Percentiles rank a stretch among this genome's conserved stretches.
Evolutionary conservation across 179 eudicot genomes (phyloP).

Genomic region (Silene noctiflora): DNA sequence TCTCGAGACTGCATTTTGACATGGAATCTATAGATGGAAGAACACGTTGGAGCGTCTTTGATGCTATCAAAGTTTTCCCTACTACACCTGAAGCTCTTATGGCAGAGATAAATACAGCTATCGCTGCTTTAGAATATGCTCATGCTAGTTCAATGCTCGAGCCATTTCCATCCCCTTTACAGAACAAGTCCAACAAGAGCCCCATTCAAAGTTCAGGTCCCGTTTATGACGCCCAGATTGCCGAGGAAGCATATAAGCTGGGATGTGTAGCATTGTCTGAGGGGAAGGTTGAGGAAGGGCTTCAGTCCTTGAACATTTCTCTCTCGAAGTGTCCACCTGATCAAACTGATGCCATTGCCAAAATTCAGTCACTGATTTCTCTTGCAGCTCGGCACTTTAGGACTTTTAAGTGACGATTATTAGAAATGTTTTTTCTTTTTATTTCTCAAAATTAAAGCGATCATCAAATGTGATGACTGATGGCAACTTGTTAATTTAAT

Average conservation of each 20-base stretch:
- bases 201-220: slow-evolving; percentile 16
- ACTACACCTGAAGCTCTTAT: slow-evolving; percentile 60
- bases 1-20: neutral
- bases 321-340: slow-evolving; percentile 78
- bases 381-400: slow-evolving; percentile 46
- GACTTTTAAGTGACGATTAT: slow-evolving; percentile 37
- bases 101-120: slow-evolving; percentile 74
- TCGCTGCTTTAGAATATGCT: slow-evolving; percentile 57
- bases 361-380: slow-evolving; percentile 67
- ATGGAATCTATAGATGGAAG: slow-evolving; percentile 46
- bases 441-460: no score
- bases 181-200: slow-evolving; percentile 24
- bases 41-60: slow-evolving; percentile 58
- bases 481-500: no score
- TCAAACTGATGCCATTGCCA: slow-evolving; percentile 62
- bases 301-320: slow-evolving; percentile 56
- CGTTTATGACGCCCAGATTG: slow-evolving; percentile 49
- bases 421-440: no score
- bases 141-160: slow-evolving; percentile 40
- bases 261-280: slow-evolving; percentile 68
- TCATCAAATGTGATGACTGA: no score
- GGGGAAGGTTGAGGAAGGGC: slow-evolving; percentile 69
- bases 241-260: slow-evolving; percentile 68
- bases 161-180: slow-evolving; percentile 28
- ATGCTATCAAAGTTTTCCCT: slow-evolving; percentile 47